Evolutionary conservation across 495 filamentous ascomycete genomes (phyloP), one percentile per base, ranked within the genome.

Genomic region (Xylaria grammica): DNA sequence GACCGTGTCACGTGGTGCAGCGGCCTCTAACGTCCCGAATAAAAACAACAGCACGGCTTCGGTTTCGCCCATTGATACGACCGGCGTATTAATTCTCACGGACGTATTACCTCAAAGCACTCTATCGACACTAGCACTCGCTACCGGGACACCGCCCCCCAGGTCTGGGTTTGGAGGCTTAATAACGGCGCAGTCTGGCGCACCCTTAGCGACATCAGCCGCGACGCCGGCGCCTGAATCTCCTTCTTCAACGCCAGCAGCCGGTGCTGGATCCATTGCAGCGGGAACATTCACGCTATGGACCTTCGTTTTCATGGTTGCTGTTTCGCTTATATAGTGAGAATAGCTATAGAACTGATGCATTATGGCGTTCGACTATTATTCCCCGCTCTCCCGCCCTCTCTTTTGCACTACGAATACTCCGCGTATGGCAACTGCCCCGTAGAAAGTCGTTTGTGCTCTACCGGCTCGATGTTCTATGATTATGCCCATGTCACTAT

Each of bases 101-200:
- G 69, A 69, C 9, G 36, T 59, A 6, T 46, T 51, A 6, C 22
- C 62, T 6, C 61, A 60, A 17, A 49, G 58, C 36, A 66, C 40
- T n/a, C 10, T 64, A 4, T 66, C 69, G 45, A 66, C 57, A 4
- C 38, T 73, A n/a, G 63, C 65, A 26, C 62, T 65, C 7, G 71
- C 67, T 0, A 51, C 65, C 0, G 71, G 67, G 15, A 51, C 64
- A 10, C 71, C 71, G 6, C 48, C 62, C 3, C 60, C 58, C 15
- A 48, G 55, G 20, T 49, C 64, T 15, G 42, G 51, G 13, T 62
- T 66, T 7, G 64, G 62, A n/a, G 55, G 67, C 36, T 29, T 53
- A 8, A 42, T 63, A 19, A 66, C 65, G 3, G 55, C 24, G 11
- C 50, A 66, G 40, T 65, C 67, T 11, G 63, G 42, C 24, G 34